Percentiles rank a stretch among this genome's conserved stretches.
Conservation (phyloP, 2,329 filamentous ascomycete species). For the Parascedosporium putredinis region DNA sequence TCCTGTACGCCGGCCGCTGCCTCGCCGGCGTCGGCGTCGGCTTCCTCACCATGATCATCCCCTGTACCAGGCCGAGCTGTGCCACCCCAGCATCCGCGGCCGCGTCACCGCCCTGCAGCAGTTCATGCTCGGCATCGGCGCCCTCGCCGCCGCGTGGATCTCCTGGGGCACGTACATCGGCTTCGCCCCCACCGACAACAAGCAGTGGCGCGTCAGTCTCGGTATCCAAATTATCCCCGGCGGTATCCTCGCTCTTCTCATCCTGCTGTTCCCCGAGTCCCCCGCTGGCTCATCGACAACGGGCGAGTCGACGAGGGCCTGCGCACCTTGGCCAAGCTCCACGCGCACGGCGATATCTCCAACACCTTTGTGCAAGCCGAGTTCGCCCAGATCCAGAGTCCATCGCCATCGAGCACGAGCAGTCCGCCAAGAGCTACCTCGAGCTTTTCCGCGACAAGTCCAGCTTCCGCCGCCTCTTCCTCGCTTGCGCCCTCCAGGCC, state of each 20-base stretch:
- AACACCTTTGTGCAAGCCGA: conserved; percentile 40
- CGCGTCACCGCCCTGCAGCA: conserved; percentile 67
- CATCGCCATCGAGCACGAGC: conserved; percentile 29
- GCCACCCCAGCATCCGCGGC: conserved; percentile 68
- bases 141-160: conserved; percentile 63
- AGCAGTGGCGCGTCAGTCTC: conserved; percentile 33
- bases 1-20: conserved; percentile 58
- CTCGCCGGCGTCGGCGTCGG: conserved; percentile 54
- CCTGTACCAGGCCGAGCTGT: conserved; percentile 72
- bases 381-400: conserved; percentile 32
- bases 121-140: conserved; percentile 71
- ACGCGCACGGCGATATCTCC: conserved; percentile 42
- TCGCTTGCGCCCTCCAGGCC: conserved; percentile 60
- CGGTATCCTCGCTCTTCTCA: conserved; percentile 51
- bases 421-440: conserved; percentile 57
- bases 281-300: conserved; percentile 67
- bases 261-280: conserved; percentile 62
- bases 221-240: conserved; percentile 64
- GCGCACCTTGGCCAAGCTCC: conserved; percentile 54
- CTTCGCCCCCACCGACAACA: conserved; percentile 17
- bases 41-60: conserved; percentile 27
- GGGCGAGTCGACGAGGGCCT: conserved; percentile 55
- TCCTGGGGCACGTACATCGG: conserved; percentile 42
- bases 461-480: conserved; percentile 60
- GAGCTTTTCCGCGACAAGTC: conserved; percentile 55